phyloP scores from a whole-genome alignment of 2,329 filamentous ascomycete species.

The Fusarium coffeatum region DNA sequence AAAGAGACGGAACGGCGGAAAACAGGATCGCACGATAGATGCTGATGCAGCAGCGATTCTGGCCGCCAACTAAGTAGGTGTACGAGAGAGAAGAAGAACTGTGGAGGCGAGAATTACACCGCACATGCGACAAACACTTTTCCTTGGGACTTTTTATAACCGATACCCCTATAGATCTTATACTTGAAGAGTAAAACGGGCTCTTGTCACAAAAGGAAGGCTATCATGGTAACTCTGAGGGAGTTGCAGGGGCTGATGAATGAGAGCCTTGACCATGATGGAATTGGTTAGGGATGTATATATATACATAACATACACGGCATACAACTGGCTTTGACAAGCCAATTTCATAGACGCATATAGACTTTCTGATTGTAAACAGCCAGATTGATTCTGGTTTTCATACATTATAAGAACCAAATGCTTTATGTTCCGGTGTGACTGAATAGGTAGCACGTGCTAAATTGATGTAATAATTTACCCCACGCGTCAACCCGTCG shows the following conservation, averaged over 20 bases:
- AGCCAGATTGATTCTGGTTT: neutral
- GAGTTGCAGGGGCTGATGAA: constrained; percentile 15
- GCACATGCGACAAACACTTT: constrained; percentile 31
- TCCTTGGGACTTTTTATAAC: constrained; percentile 33
- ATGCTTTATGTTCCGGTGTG: neutral
- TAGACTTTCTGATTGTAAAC: constrained; percentile 9
- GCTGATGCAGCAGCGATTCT: constrained; percentile 68
- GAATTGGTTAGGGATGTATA: constrained; percentile 7
- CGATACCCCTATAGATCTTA: constrained; percentile 47
- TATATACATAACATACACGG: constrained; percentile 23
- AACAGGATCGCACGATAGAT: constrained; percentile 58
- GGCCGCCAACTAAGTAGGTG: constrained; percentile 61
- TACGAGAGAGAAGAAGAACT: neutral
- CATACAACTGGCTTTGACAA: constrained; percentile 22
- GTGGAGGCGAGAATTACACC: neutral
- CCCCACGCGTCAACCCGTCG: constrained; percentile 42
- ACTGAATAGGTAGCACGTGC: constrained; percentile 29
- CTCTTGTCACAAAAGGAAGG: constrained; percentile 3
- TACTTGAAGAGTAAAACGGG: constrained; percentile 22
- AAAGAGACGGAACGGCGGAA: constrained; percentile 57
- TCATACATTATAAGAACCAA: neutral
- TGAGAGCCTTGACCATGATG: constrained; percentile 15
- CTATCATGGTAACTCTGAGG: constrained; percentile 7
- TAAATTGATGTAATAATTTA: neutral
- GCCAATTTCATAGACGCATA: constrained; percentile 37